Conservation (phyloP, 1,284 basidiomycete species). For the Hemileia vastatrix region DNA sequence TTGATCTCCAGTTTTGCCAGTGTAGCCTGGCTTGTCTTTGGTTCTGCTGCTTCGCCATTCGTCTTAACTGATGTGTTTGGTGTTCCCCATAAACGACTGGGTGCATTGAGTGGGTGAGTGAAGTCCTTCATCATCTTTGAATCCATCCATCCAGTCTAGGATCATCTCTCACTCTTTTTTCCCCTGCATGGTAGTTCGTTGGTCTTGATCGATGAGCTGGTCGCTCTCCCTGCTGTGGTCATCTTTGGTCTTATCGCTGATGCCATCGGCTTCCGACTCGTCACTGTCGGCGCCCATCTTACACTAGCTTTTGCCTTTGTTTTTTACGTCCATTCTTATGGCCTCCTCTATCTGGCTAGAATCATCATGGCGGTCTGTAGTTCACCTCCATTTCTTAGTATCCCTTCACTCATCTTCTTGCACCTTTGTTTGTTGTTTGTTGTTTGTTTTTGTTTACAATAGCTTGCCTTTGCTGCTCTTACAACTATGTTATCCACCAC, state of each 20-base stretch:
- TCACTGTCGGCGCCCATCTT: constrained; percentile 1
- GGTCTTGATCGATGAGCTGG: constrained; percentile 4
- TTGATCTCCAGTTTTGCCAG: neutral
- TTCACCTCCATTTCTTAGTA: too few relatives aligned
- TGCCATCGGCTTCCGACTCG: neutral
- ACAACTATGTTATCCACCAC: constrained; percentile 12
- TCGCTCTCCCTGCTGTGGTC: constrained; percentile 1
- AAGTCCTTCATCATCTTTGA: too few relatives aligned
- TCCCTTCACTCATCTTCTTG: neutral
- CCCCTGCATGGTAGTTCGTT: neutral
- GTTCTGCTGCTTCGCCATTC: constrained; percentile 1
- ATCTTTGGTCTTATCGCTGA: constrained; percentile 5
- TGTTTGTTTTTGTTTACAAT: neutral
- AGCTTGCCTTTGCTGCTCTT: constrained; percentile 9
- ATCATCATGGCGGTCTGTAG: constrained; percentile 4
- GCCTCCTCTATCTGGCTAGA: neutral
- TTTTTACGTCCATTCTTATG: constrained; percentile 4
- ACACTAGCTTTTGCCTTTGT: neutral
- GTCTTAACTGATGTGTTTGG: constrained; percentile 1
- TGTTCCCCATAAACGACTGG: neutral
- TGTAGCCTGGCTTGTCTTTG: constrained; percentile 7
- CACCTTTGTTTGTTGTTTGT: neutral
- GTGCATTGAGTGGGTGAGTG: neutral
- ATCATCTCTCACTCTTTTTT: too few relatives aligned
- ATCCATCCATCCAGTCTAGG: too few relatives aligned